Base-by-base conservation (phyloP, 805 yeast genomes). In the Wickerhamiella nectarea region DNA sequence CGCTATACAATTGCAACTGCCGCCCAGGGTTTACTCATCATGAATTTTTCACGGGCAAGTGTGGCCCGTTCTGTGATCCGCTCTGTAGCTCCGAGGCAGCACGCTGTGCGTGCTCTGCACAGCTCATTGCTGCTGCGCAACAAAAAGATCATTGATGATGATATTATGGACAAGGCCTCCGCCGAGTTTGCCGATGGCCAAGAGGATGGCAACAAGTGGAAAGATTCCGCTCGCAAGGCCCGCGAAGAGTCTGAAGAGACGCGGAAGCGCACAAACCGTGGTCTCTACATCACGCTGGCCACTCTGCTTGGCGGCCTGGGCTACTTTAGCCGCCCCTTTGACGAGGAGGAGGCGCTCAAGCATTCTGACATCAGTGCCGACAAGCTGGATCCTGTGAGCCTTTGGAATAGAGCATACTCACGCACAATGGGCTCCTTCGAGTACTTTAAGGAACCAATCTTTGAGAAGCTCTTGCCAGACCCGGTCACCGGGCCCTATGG, bases 381-480 rank as follows among this genome's bases (percentile, higher is more conserved):
- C 0, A 78, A 74, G 58, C 60, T 80, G 5, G 51, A 48, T 19
- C 79, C 84, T 6, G 64, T 58, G 15, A 68, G 74, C 41, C 72
- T 85, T 66, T 79, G 75, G 67, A 69, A 67, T 19, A 74, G 99
- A 58, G 71, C 81, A 52, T 69, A 62, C 50, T 76, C 76, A 46
- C 76, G 99, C 66, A 70, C 80, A 48, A 69, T 76, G 46, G 78
- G 84, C 34, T 70, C 84, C 48, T 79, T 86, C 59, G 77, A 79
- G 38, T 80, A 80, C 50, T 89, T 89, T 68, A 77, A 81, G 49
- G 97, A 89, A 52, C 98, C 99, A 10, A 93, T 84, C 14, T 85
- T 81, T 61, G 93, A 86, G 48, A 86, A 86, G 60, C 74, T 91
- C 56, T 74, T 93, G 54, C 98, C 98, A 42, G 94, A 93, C 39